Percentiles rank a stretch among this genome's conserved stretches.
Conservation (phyloP, 768 basidiomycete species). For the Tricholoma saponaceum region DNA sequence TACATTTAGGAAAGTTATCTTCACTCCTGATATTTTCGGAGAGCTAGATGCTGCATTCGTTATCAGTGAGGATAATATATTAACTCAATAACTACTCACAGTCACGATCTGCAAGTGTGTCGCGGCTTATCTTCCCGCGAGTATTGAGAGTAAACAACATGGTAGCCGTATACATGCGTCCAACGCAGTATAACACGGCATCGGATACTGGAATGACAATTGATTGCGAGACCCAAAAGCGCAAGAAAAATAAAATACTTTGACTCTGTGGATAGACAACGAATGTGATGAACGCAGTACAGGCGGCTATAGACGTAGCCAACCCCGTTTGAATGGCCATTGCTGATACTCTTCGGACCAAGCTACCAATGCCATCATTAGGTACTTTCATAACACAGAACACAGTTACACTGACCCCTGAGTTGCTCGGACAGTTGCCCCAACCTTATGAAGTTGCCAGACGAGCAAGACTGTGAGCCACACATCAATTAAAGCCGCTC, state of each 20-base stretch:
- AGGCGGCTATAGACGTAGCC: background rate
- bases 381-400: background rate
- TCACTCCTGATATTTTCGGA: background rate
- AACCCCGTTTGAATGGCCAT: background rate
- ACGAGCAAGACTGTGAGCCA: background rate
- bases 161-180: background rate
- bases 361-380: background rate
- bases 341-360: background rate
- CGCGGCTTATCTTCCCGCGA: background rate
- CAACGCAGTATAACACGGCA: background rate
- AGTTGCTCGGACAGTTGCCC: background rate
- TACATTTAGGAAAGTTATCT: background rate
- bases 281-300: background rate
- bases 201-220: background rate
- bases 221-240: background rate
- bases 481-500: background rate
- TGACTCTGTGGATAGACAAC: background rate
- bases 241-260: background rate
- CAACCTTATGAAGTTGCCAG: background rate
- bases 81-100: background rate
- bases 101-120: background rate
- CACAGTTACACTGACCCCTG: background rate
- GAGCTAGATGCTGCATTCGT: background rate
- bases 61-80: background rate
- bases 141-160: constrained; percentile 1